These are phyloP conservation scores for Nicotiana tabacum DNA, from an alignment of 257 asterid genomes.

Conservation along the genomic window DNA sequence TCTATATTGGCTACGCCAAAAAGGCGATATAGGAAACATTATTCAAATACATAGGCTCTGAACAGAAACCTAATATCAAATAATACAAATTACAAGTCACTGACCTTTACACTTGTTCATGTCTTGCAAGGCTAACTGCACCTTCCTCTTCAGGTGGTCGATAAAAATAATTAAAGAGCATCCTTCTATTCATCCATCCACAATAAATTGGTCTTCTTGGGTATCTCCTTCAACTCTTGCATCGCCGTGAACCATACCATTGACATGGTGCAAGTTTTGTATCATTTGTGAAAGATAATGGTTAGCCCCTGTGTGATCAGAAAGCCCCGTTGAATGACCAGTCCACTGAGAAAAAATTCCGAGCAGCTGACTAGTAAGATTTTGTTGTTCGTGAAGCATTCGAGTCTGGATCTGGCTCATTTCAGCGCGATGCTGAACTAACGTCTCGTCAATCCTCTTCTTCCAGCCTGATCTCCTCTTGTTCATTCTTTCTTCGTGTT, in stretches of 20 bases:
- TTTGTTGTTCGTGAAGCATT: constrained; percentile 84
- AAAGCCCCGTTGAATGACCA: constrained; percentile 59
- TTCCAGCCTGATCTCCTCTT: constrained; percentile 79
- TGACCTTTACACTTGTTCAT: constrained; percentile 7
- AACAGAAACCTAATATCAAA: not conserved
- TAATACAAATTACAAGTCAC: constrained; percentile 1
- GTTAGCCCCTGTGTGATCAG: constrained; percentile 78
- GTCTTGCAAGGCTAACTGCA: not conserved
- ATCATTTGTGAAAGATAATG: constrained; percentile 94
- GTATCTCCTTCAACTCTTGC: constrained; percentile 78
- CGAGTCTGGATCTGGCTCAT: constrained; percentile 83
- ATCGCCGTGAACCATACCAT: constrained; percentile 76
- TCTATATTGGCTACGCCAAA: not conserved
- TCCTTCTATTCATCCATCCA: constrained; percentile 52
- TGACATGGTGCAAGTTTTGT: constrained; percentile 82
- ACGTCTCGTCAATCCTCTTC: constrained; percentile 71
- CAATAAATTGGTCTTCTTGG: constrained; percentile 96
- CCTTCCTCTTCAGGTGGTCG: not conserved
- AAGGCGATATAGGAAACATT: not conserved
- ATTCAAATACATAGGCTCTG: not conserved
- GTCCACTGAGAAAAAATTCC: constrained; percentile 92
- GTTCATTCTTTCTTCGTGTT: constrained; percentile 71
- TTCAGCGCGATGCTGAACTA: constrained; percentile 73
- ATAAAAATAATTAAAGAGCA: not conserved
- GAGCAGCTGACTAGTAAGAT: constrained; percentile 66